Base-by-base conservation (phyloP, 2,329 filamentous ascomycete genomes). In the Nannizziopsis barbatae region DNA sequence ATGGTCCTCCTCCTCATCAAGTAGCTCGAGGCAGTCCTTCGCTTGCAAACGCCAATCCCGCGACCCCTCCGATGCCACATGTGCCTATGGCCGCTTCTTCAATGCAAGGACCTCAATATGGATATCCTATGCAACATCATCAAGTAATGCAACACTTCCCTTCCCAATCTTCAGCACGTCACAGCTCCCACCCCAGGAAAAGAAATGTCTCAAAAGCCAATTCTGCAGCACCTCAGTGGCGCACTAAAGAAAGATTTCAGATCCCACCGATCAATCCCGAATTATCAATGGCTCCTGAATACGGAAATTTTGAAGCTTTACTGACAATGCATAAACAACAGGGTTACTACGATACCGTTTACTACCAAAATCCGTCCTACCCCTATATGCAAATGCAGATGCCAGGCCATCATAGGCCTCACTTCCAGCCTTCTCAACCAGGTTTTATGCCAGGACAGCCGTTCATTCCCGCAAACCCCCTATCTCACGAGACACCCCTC, bases 1-100 rank as follows among this genome's bases (percentile, higher is more conserved):
- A 27, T 27, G 22, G 22, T 27, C 22, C 22, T 27, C 22, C 81
- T 36, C 82, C 81, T 33, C 79, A 82, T 58, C 76, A 81, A 55
- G 68, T 72, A 47, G 75, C 76, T 61, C 70, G 75, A 27, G 7
- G 22, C 53, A 83, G 83, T 71, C 77, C 84, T 53, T 80, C 81
- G 30, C 71, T 84, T 48, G 69, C 79, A 22, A 76, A 76, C 49
- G 79, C 80, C 32, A 75, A 83, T 58, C 81, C 83, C 50, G 76
- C 76, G 53, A 84, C 82, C 27, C 81, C 85, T 53, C 79, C 83
- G 70, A 81, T 81, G 80, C 76, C 74, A 54, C 77, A 77, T 61
- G 81, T 87, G 65, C 75, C 84, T 42, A 84, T 85, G 65, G 74
- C 74, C 50, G 74, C 76, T 51, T 75, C 76, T 38, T 75, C 77